Evolutionary conservation across 352 stramenopile species (phyloP), one percentile per base, ranked within the genome.

Genomic region (Sclerospora graminicola): DNA sequence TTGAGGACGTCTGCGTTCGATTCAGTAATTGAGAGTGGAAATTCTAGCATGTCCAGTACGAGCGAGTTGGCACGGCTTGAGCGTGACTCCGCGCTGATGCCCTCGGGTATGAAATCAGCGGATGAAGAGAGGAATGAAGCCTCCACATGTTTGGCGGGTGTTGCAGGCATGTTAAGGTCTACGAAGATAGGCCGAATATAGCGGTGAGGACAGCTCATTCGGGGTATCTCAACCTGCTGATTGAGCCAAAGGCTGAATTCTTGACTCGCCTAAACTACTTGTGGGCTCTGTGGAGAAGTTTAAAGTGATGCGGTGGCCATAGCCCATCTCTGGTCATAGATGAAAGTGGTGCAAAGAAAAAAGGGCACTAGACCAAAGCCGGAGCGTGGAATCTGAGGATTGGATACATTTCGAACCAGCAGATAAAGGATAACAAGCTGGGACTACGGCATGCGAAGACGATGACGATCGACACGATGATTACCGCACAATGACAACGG

Each of bases 101-200:
- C 35, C 16, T 16, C 29, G 28, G 30, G 30, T 2, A 19, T 8
- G 13, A 20, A 18, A 16, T 35, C 2, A 16, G 30, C 5, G 8
- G 30, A n/a, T 15, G 30, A 54, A n/a, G 34, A 19, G 43, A 21
- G 20, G 20, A 30, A 30, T 19, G 54, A 27, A 20, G 15, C 32
- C 18, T 57, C 42, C 28, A 57, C 57, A 33, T 45, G 29, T 47
- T 63, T 66, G 16, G 38, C 41, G 19, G 55, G 53, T 20, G 60
- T 58, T 9, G 41, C 20, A 15, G 53, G 51, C 41, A 67, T 56
- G 49, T 66, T 60, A 34, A 71, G 43, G 46, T 71, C 53, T 54
- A 71, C 53, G 47, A 60, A 65, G 24, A 71, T 64, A 36, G 61
- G 61, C 4, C 57, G 43, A 32, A 71, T 60, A 43, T 52, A 71